A percentile compares a stretch with the other conserved stretches of the same genome.
Evolutionary conservation across 192 early-diverging fungal species (phyloP).

Genomic region (Powellomyces hirtus): DNA sequence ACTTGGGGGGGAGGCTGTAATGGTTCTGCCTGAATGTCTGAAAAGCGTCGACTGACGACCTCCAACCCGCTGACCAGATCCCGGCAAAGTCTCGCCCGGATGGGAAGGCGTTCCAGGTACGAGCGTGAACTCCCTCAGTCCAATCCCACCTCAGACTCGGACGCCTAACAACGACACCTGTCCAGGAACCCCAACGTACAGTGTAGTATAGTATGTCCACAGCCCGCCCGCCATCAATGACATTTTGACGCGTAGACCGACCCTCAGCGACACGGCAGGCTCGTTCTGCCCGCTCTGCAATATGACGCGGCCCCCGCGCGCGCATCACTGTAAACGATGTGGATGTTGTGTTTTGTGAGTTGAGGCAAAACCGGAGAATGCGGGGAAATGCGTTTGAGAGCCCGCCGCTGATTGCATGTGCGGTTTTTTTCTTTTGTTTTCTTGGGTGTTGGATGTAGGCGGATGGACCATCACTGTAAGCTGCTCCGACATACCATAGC

Average conservation of each 20-base stretch:
- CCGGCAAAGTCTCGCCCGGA: background rate
- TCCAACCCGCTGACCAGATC: background rate
- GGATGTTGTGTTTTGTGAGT: slow-evolving; percentile 7
- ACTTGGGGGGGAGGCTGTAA: background rate
- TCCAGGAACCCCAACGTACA: no score
- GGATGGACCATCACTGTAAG: slow-evolving; percentile 26
- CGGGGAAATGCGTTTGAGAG: no score
- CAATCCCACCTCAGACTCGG: no score
- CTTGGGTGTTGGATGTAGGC: background rate
- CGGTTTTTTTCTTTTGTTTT: no score
- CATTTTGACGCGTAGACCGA: no score
- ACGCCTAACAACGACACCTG: no score
- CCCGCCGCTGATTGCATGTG: no score
- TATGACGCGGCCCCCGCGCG: slow-evolving; percentile 5
- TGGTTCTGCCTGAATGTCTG: background rate
- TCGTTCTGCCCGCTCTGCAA: slow-evolving; percentile 8
- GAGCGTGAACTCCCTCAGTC: no score
- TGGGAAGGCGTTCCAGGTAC: slow-evolving; percentile 16
- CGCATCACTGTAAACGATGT: slow-evolving; percentile 22
- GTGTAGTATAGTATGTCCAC: no score
- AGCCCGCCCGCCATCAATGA: no score
- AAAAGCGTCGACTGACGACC: background rate
- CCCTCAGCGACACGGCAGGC: background rate
- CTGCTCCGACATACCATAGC: no score
- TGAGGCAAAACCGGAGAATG: no score